Percentiles rank a stretch among this genome's conserved stretches.
Conservation (phyloP, 2,329 filamentous ascomycete species). For the Ceratocystis ficicola region DNA sequence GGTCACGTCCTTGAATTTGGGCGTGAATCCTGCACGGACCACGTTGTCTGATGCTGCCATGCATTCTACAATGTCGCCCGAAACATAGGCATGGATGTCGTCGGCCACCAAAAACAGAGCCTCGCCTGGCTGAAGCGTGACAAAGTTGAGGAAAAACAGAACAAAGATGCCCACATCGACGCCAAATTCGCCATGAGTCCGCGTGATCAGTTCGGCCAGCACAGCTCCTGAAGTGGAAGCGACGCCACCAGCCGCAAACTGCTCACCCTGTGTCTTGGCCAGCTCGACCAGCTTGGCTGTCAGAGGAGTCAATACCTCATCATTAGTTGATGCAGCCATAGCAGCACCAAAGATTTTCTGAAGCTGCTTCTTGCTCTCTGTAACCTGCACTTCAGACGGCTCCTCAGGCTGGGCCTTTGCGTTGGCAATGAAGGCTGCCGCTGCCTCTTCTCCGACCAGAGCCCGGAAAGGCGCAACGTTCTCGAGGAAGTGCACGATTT, state of each 20-base stretch:
- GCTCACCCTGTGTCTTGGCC: constrained; percentile 53
- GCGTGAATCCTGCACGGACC: constrained; percentile 90
- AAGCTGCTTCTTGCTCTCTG: constrained; percentile 61
- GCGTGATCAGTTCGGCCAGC: constrained; percentile 62
- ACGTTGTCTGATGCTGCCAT: constrained; percentile 99
- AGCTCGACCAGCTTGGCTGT: constrained; percentile 52
- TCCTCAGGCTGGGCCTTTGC: constrained; percentile 33
- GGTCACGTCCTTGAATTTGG: constrained; percentile 93
- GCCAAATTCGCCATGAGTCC: constrained; percentile 75
- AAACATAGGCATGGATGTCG: constrained; percentile 92
- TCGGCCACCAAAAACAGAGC: constrained; percentile 93
- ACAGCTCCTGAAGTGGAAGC: constrained; percentile 55
- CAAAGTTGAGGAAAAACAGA: constrained; percentile 93
- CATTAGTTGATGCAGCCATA: constrained; percentile 63
- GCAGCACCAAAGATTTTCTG: constrained; percentile 63
- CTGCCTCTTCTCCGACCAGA: constrained; percentile 54
- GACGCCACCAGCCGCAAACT: constrained; percentile 65
- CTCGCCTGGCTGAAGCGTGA: constrained; percentile 76
- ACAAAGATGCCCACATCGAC: constrained; percentile 87
- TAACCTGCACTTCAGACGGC: constrained; percentile 36
- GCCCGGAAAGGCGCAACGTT: constrained; percentile 44
- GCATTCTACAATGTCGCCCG: constrained; percentile 93
- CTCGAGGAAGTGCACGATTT: constrained; percentile 76
- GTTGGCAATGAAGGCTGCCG: constrained; percentile 43
- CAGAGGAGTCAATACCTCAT: constrained; percentile 38